Conservation (phyloP, 495 filamentous ascomycete species). For the Rhypophila decipiens region DNA sequence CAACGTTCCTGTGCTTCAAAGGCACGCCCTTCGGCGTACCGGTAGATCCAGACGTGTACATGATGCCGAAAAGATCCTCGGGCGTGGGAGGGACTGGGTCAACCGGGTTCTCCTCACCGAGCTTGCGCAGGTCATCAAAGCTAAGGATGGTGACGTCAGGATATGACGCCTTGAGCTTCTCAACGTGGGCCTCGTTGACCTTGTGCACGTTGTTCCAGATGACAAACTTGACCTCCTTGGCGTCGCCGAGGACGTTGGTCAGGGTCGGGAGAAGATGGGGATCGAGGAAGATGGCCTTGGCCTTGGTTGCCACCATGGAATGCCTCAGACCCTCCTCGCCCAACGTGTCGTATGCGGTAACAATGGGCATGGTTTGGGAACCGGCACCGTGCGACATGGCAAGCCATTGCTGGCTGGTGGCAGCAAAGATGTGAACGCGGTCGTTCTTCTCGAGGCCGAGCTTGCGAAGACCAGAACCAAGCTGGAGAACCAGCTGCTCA, state of each 20-base stretch:
- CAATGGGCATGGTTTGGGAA: constrained; percentile 58
- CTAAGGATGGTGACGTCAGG: constrained; percentile 66
- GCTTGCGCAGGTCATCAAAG: constrained; percentile 77
- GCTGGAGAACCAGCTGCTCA: constrained; percentile 62
- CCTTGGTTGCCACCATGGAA: constrained; percentile 80
- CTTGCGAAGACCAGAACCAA: constrained; percentile 74
- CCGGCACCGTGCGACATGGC: constrained; percentile 50
- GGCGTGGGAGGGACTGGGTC: constrained; percentile 74
- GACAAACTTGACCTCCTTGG: constrained; percentile 69
- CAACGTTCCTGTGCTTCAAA: constrained; percentile 79
- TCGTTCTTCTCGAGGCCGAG: constrained; percentile 68
- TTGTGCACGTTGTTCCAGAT: constrained; percentile 84
- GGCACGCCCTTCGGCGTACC: constrained; percentile 94
- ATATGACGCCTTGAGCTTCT: constrained; percentile 68
- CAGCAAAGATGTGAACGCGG: constrained; percentile 82
- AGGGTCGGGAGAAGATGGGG: constrained; percentile 75
- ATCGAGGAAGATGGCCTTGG: constrained; percentile 87
- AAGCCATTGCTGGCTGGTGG: constrained; percentile 80
- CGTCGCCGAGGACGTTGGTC: constrained; percentile 72
- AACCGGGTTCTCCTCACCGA: constrained; percentile 74
- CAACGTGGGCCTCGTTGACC: constrained; percentile 69
- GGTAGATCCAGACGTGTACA: constrained; percentile 99
- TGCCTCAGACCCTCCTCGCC: constrained; percentile 90
- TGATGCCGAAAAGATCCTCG: constrained; percentile 94
- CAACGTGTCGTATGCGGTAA: constrained; percentile 77